A percentile compares a stretch with the other conserved stretches of the same genome.
Conservation (phyloP, 805 yeast genomes). For the Candida morakotiae region DNA sequence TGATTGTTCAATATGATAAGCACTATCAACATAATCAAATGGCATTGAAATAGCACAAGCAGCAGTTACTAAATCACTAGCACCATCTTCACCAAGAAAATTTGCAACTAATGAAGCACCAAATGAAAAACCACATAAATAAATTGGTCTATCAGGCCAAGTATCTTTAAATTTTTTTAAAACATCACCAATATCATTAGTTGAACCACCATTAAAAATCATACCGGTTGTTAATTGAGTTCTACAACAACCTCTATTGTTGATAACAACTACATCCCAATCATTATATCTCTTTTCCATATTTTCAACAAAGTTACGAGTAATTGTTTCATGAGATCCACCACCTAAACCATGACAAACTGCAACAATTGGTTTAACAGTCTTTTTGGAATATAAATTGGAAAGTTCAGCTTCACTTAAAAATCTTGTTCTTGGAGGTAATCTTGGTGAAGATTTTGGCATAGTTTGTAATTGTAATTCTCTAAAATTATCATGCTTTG, state of each 20-base stretch:
- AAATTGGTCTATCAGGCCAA: constrained; percentile 59
- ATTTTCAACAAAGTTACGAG: constrained; percentile 53
- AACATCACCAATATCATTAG: constrained; percentile 60
- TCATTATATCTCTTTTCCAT: constrained; percentile 26
- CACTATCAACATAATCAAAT: constrained; percentile 64
- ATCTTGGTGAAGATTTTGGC: constrained; percentile 31
- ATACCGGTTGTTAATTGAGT: constrained; percentile 64
- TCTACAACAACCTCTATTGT: constrained; percentile 74
- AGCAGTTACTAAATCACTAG: constrained; percentile 33
- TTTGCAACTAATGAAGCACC: constrained; percentile 73
- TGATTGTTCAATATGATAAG: constrained; percentile 36
- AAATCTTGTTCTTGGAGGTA: constrained; percentile 53
- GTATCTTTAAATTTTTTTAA: constrained; percentile 44
- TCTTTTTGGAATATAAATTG: constrained; percentile 14
- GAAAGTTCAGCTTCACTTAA: constrained; percentile 44
- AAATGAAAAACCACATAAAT: constrained; percentile 72
- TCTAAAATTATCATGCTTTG: constrained; percentile 24
- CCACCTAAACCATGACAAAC: constrained; percentile 78
- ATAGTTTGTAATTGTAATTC: constrained; percentile 23
- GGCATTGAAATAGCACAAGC: constrained; percentile 63
- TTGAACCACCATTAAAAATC: constrained; percentile 67
- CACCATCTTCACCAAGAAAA: constrained; percentile 64
- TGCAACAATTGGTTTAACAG: constrained; percentile 54
- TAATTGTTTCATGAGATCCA: constrained; percentile 77
- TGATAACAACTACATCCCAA: constrained; percentile 68